Conservation (phyloP, 257 asterid species). For the Linaria vulgaris region DNA sequence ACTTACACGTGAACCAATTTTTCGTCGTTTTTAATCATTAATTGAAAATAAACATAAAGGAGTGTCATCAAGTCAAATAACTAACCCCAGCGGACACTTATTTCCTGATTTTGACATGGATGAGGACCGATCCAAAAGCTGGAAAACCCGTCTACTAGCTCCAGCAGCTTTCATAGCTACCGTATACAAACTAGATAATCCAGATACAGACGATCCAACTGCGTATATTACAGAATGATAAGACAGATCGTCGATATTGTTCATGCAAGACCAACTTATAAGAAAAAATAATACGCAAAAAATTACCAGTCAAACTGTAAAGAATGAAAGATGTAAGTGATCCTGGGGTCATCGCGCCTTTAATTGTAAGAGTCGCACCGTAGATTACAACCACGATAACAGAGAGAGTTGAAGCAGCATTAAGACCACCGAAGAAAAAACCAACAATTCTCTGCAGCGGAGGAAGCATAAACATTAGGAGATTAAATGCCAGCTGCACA, state of each 20-base stretch:
- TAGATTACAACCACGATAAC: constrained; percentile 81
- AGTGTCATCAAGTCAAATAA: constrained; percentile 1
- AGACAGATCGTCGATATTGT: constrained; percentile 21
- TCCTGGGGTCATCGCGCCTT: constrained; percentile 78
- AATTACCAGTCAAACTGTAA: constrained; percentile 76
- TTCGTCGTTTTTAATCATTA: neutral
- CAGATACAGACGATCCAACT: constrained; percentile 77
- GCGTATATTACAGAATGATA: constrained; percentile 27
- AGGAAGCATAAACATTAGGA: constrained; percentile 20
- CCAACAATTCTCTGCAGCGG: constrained; percentile 64
- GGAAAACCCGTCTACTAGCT: constrained; percentile 77
- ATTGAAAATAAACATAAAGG: constrained; percentile 2
- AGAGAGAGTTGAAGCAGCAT: constrained; percentile 79
- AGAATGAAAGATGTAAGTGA: constrained; percentile 85
- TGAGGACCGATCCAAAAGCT: constrained; percentile 60
- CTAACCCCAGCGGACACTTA: constrained; percentile 74
- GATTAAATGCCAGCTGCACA: constrained; percentile 13
- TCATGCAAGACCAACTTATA: constrained; percentile 11
- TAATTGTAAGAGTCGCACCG: constrained; percentile 71
- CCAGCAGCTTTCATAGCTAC: constrained; percentile 81
- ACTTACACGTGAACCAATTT: constrained; percentile 1
- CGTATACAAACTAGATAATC: constrained; percentile 57
- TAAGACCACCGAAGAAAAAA: constrained; percentile 69
- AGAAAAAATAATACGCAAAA: constrained; percentile 8
- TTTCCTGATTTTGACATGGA: constrained; percentile 64